Evolutionary conservation across 169 alveolate genomes (phyloP), one percentile per base, ranked within the genome.

Genomic region (Fabrea salina): DNA sequence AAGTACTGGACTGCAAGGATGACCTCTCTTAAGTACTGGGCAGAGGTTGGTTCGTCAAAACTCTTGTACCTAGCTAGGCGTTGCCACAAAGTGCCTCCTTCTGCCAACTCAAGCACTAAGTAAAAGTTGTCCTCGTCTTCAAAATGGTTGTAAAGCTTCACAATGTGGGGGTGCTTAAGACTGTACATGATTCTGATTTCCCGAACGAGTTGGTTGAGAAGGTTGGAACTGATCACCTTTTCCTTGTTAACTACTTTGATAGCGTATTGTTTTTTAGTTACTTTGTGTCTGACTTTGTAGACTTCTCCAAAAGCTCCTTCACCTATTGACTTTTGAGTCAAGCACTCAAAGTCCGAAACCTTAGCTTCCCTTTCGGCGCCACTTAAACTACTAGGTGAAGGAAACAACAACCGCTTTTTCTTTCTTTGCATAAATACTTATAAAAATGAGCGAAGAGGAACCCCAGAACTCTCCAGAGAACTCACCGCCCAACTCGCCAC

Each of bases 71-170:
- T 74, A 61, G 74, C 71, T 22, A 90, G 82, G 54, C 84, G 66
- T 4, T 87, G 70, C 71, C 84, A 90, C 41, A 90, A 88, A 68
- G 86, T 82, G 0, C 95, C 95, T 74, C 82, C 84, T 5, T 90
- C 75, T 30, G 90, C 88, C 59, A 86, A 90, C 0, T 87, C 86
- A 80, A 86, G 79, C n/a, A 90, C 80, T 53, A 86, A 80, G 78
- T 86, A 90, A 59, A 90, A 84, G 66, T 90, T 90, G 61, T 86
- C 91, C 61, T 86, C 91, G 75, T 90, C 92, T 79, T 90, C 92
- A 75, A 86, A 90, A 68, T 86, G 92, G 32, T 84, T 86, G 59
- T 83, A 74, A 49, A 86, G 84, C 79, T 86, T 90, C 41, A 90
- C 89, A 72, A 90, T 85, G 77, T 84, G 88, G n/a, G 91, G 92